Evolutionary conservation across 306 rosid species (phyloP).

Genomic region (Medicago arabica): DNA sequence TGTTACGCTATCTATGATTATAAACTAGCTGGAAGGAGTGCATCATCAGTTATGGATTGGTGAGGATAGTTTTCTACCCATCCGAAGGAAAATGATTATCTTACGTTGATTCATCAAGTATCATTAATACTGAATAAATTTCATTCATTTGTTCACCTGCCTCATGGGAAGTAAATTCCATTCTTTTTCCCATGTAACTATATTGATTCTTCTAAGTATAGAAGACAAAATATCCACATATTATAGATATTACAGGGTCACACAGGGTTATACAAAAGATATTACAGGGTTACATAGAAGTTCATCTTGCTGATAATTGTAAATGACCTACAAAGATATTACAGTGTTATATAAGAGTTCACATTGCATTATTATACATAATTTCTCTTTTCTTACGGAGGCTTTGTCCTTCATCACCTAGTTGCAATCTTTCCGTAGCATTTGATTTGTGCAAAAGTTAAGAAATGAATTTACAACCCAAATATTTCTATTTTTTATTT

Average conservation of each 20-base stretch:
- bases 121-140: constrained; percentile 32
- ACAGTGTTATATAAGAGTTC: constrained; percentile 26
- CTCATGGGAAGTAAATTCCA: constrained; percentile 24
- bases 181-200: constrained; percentile 44
- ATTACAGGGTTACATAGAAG: constrained; percentile 30
- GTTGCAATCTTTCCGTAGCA: neutral
- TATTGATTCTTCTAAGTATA: constrained; percentile 37
- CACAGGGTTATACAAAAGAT: neutral
- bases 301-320: constrained; percentile 1
- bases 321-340: constrained; percentile 25
- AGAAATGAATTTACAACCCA: neutral
- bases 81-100: constrained; percentile 41
- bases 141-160: constrained; percentile 34
- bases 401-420: neutral
- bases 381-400: neutral
- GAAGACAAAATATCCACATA: constrained; percentile 2
- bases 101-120: constrained; percentile 33
- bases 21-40: constrained; percentile 38
- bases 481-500: neutral
- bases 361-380: constrained; percentile 11
- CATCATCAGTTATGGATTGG: constrained; percentile 28
- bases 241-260: neutral
- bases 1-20: constrained; percentile 66
- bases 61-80: constrained; percentile 34
- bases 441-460: constrained; percentile 3